Base-by-base conservation (phyloP, 75 land plant species). In the Pinus taeda region DNA sequence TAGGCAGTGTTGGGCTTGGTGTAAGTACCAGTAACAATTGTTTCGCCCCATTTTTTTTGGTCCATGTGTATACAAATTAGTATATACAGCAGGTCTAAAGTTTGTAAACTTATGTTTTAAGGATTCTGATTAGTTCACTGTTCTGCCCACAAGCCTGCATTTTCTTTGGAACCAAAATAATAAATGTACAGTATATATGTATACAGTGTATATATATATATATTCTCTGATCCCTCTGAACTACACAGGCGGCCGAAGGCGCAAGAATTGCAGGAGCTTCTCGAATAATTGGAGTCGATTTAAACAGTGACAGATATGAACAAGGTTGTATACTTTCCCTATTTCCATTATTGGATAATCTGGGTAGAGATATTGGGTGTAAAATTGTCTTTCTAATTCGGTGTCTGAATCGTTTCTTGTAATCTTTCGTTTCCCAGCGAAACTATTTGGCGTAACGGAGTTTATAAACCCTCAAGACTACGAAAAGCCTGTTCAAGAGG, bases 1-100 rank as follows among this genome's bases (percentile, higher is more conserved):
- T 94, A 42, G 97, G 97, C 73, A 83, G 89, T 18, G 89, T 94
- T 7, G 97, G 97, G 20, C 55, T 94, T 73, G 55, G 12, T 49
- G 55, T 49, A 49, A 49, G 55, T 49, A 49, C 55, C 9, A 49
- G 11, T 9, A 49, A 9, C 12, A 49, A 49, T 11, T 1, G 12
- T 9, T 49, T 2, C 33, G 33, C 55, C 11, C 2, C 11, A 2
- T 49, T 49, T 49, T 2, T 49, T 2, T 49, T 49, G 26, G 26
- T 26, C 26, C 55, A 9, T 39, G 42, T 39, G 42, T 39, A 39
- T 39, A 39, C 42, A 39, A 9, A 49, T 9, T 49, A 49, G 11
- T 49, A 49, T 49, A 49, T 9, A 49, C 12, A 9, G 55, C 11
- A 9, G 55, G 55, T 49, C 12, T 45, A 45, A 45, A 45, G 53